Base-by-base conservation (phyloP, 495 filamentous ascomycete species). In the Zalerion maritima region DNA sequence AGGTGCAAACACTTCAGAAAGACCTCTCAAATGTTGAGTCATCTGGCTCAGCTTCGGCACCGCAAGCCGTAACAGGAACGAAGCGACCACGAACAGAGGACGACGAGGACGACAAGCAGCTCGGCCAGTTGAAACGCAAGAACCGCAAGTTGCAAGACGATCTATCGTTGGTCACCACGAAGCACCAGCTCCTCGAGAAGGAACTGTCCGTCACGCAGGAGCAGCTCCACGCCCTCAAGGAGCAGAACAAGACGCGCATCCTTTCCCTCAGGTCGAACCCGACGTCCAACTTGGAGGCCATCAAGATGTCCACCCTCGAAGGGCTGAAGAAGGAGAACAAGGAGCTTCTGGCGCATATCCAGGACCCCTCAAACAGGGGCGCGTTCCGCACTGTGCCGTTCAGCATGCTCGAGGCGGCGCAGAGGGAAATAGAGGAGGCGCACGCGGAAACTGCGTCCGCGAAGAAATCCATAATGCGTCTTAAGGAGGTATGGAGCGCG, bases 181-280 rank as follows among this genome's bases (percentile, higher is more conserved):
- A 66, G 8, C 60, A 67, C 35, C 60, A 69, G 18, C 53, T 85
- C 17, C 60, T 89, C 1, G 64, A 79, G 45, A 76, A 72, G 30
- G 85, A 92, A 36, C 67, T 86, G 25, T 58, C 74, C 5, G 84
- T 84, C 11, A 52, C 69, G 10, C 58, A 75, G 34, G 64, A 73
- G 2, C 81, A 87, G 36, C 67, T 93, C 26, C 57, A 64, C 21
- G 67, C 74, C 1, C 75, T 89, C 19, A 69, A 80, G 40, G 62
- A 73, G 10, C 69, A 73, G 24, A 78, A 78, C 19, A 75, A 78
- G 31, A 92, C 77, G 3, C 85, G 89, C 14, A 63, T 96, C 27
- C 74, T 99, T 15, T 76, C 84, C 32, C 62, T 99, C 14, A 76
- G 83, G 35, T 72, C 76, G 21, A 99, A 99, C 47, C 89, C 89